Base-by-base conservation (phyloP, 495 filamentous ascomycete genomes). In the Penicillium coffeae region DNA sequence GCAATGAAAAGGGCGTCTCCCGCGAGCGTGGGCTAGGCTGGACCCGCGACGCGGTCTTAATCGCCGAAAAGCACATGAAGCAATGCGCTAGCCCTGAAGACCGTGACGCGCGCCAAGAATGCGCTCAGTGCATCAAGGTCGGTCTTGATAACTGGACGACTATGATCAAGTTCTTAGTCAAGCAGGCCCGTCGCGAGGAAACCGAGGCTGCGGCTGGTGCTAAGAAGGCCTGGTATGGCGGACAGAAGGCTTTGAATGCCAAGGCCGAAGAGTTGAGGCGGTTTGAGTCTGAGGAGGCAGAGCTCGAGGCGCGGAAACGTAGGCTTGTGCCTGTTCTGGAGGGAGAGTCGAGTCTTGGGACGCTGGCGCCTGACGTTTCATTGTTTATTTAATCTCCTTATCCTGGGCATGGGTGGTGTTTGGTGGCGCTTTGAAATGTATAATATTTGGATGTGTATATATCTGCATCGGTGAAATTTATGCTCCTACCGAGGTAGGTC, bases 21-120 rank as follows among this genome's bases (percentile, higher is more conserved):
- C 25, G 25, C 25, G 25, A 30, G 25, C 25, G 25, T 4, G 25
- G 25, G 10, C 74, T 96, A 8, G 78, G 79, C 44, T 95, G 91
- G 90, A 93, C 86, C 9, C 82, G 88, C 45, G 86, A 92, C 48
- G 87, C 86, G 21, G 87, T 90, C 42, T 87, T 90, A 55, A 64
- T 78, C 18, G 78, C 82, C 14, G 83, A 86, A 48, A 60, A 70
- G 25, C 70, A 70, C 15, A 62, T 80, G 30, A 48, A 59, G n/a
- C 58, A 61, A 6, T 60, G 68, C 21, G 49, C 50, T 21, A 54
- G 71, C 13, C 65, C 81, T 40, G 74, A 79, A 0, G 53, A 66
- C 43, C 44, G 40, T 3, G 48, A 34, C 6, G 70, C 73, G 1
- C 75, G 76, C 47, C 69, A 70, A 32, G 76, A 69, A 35, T 93